Conservation (phyloP, 2,329 filamentous ascomycete genomes). For the Ceratocystis huliohia region DNA sequence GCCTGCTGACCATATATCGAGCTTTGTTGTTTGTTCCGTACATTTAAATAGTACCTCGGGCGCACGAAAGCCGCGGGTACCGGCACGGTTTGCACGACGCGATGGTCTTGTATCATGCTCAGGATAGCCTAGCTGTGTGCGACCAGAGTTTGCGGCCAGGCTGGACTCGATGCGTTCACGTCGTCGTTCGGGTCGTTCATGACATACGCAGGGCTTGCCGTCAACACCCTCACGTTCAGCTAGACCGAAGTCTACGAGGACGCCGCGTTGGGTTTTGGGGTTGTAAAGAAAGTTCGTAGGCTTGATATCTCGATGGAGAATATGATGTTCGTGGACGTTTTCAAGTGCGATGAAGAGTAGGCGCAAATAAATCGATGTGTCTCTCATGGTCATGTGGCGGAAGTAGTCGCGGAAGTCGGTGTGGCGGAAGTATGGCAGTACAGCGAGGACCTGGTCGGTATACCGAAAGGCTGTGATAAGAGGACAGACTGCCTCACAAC, state of each 20-base stretch:
- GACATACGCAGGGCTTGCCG: slow-evolving; percentile 69
- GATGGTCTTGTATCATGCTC: slow-evolving; percentile 82
- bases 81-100: slow-evolving; percentile 82
- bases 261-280: slow-evolving; percentile 63
- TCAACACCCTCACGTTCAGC: slow-evolving; percentile 74
- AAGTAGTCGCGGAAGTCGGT: slow-evolving; percentile 93
- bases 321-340: slow-evolving; percentile 69
- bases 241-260: slow-evolving; percentile 97
- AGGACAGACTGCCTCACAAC: slow-evolving; percentile 77
- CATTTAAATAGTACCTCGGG: slow-evolving; percentile 97
- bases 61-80: slow-evolving; percentile 87
- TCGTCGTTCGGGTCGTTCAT: slow-evolving; percentile 49
- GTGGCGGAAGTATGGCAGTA: slow-evolving; percentile 91
- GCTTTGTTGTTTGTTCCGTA: slow-evolving; percentile 82
- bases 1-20: slow-evolving; percentile 93
- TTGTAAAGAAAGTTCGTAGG: slow-evolving; percentile 97
- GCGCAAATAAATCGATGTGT: slow-evolving; percentile 81
- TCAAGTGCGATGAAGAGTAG: slow-evolving; percentile 76
- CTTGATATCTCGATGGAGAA: slow-evolving; percentile 92
- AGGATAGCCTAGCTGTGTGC: slow-evolving; percentile 50
- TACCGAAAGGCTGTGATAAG: slow-evolving; percentile 94
- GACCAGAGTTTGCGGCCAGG: slow-evolving; percentile 41
- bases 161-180: slow-evolving; percentile 47
- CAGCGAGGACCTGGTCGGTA: slow-evolving; percentile 86
- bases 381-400: slow-evolving; percentile 69